Conservation (phyloP, 208 protist species). For the Angomonas ambiguus region DNA sequence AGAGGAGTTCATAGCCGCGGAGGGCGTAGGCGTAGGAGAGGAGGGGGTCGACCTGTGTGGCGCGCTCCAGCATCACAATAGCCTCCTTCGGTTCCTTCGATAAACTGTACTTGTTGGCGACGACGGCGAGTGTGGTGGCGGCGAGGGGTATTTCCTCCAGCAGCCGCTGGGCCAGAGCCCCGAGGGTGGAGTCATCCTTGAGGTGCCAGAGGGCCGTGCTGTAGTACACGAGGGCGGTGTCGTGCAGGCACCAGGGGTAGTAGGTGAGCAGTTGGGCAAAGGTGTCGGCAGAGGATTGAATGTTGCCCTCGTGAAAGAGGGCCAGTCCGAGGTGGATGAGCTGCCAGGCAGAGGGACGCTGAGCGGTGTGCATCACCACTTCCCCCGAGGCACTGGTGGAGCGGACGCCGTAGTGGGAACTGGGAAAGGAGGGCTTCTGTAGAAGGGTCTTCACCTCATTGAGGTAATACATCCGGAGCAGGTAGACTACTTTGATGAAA, state of each 20-base stretch:
- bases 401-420: not conserved
- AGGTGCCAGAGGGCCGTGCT: conserved; percentile 96
- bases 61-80: conserved; percentile 92
- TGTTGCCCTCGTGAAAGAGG: conserved; percentile 72
- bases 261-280: conserved; percentile 41
- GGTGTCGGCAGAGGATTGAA: conserved; percentile 41
- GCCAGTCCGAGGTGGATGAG: conserved; percentile 52
- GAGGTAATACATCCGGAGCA: conserved; percentile 30
- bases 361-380: not conserved
- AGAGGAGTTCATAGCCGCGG: conserved; percentile 93
- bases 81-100: conserved; percentile 93
- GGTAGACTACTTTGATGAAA: conserved; percentile 26
- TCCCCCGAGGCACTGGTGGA: not conserved
- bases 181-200: conserved; percentile 69
- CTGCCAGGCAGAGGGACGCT: conserved; percentile 31
- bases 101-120: conserved; percentile 94
- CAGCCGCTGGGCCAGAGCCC: conserved; percentile 86
- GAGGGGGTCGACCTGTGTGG: conserved; percentile 78
- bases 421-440: conserved; percentile 9
- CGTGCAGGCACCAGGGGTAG: conserved; percentile 54
- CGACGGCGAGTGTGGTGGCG: conserved; percentile 86
- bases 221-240: conserved; percentile 83
- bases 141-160: conserved; percentile 81
- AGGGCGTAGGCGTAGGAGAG: conserved; percentile 94
- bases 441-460: conserved; percentile 19